phyloP scores from a whole-genome alignment of 305 asterid species.

The Fraxinus greggii region DNA sequence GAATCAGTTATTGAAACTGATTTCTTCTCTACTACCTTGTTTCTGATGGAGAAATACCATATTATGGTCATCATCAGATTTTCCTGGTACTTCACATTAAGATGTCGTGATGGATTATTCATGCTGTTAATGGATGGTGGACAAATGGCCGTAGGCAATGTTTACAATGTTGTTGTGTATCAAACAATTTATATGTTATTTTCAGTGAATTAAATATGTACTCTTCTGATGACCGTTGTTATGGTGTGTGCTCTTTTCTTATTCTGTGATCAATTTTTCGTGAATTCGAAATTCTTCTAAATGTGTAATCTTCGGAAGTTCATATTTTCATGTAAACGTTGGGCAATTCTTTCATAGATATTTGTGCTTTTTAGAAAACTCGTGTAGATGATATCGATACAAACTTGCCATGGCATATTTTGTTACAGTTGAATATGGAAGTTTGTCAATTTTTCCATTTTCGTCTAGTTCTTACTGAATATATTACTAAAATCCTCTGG shows the following conservation, averaged over 20 bases:
- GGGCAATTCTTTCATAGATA: background rate
- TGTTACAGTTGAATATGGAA: background rate
- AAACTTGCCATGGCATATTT: background rate
- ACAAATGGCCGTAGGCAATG: background rate
- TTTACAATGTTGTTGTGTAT: background rate
- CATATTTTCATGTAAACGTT: background rate
- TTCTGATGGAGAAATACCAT: background rate
- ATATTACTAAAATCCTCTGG: background rate
- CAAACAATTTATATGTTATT: conserved; percentile 8
- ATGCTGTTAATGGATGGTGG: background rate
- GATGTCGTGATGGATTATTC: background rate
- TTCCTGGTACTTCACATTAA: conserved; percentile 10
- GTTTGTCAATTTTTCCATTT: background rate
- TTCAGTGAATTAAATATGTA: background rate
- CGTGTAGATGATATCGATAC: background rate
- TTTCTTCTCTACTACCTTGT: background rate
- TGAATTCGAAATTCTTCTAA: background rate
- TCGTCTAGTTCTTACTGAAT: too few relatives aligned
- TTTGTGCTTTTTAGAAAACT: background rate
- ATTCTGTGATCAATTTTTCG: background rate
- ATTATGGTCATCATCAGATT: background rate
- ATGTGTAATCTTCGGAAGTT: background rate
- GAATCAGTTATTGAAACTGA: background rate
- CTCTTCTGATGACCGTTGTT: background rate
- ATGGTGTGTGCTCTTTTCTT: background rate